Conservation (phyloP, 1,139 yeast species). For the Wickerhamiella infanticola region DNA sequence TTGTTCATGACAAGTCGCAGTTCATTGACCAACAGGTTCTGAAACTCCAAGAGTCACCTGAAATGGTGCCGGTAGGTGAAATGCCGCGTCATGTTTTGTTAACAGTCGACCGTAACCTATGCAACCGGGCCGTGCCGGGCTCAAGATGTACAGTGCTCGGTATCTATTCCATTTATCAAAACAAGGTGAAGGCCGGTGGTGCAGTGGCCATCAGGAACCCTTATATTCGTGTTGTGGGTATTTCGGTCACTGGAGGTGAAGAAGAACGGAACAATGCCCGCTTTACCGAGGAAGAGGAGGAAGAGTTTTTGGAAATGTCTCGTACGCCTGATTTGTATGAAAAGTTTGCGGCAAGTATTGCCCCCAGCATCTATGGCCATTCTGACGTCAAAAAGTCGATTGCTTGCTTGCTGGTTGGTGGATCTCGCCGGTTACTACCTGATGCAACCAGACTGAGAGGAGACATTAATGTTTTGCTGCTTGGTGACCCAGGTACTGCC, state of each 20-base stretch:
- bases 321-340: slow-evolving; percentile 76
- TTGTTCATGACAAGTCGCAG: slow-evolving; percentile 82
- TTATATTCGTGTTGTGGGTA: slow-evolving; percentile 72
- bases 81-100: slow-evolving; percentile 89
- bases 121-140: slow-evolving; percentile 89
- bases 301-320: slow-evolving; percentile 67
- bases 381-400: slow-evolving; percentile 86
- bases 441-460: slow-evolving; percentile 97
- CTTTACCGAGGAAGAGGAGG: slow-evolving; percentile 90
- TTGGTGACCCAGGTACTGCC: slow-evolving; percentile 99
- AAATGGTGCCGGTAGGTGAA: slow-evolving; percentile 97
- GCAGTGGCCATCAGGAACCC: slow-evolving; percentile 89
- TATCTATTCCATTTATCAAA: slow-evolving; percentile 78
- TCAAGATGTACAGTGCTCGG: slow-evolving; percentile 86
- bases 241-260: slow-evolving; percentile 67
- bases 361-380: slow-evolving; percentile 93
- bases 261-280: slow-evolving; percentile 48
- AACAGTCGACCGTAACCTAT: slow-evolving; percentile 77
- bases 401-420: slow-evolving; percentile 85
- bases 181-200: slow-evolving; percentile 38
- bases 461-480: slow-evolving; percentile 77
- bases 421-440: slow-evolving; percentile 79
- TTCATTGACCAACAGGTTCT: slow-evolving; percentile 91
- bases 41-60: slow-evolving; percentile 91
- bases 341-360: slow-evolving; percentile 73